Evolutionary conservation across 2,329 filamentous ascomycete species (phyloP), one percentile per base, ranked within the genome.

Genomic region (Raffaelea deltoideospora): DNA sequence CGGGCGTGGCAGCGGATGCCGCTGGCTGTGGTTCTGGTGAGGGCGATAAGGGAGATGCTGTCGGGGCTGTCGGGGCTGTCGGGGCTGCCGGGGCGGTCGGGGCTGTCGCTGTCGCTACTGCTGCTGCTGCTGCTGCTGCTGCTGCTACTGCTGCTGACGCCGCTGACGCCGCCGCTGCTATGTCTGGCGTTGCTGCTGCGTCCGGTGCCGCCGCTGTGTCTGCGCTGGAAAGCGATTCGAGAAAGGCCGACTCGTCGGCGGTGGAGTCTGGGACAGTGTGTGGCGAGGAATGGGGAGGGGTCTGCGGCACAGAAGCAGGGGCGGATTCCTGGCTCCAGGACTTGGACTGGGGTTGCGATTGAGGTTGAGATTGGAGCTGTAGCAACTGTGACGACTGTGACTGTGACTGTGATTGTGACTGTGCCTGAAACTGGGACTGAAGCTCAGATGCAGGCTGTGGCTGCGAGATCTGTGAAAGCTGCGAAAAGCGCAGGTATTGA

Each of bases 251-350:
- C n/a, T n/a, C n/a, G n/a, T n/a, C n/a, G n/a, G n/a, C n/a, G n/a
- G n/a, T n/a, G n/a, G 42, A 44, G 34, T 43, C 42, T n/a, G 41
- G 41, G n/a, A 46, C 41, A 5, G 39, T 41, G 17, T 5, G 33
- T 1, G 27, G 33, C 10, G 40, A 37, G n/a, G n/a, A 10, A 3
- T 1, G 33, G 13, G 18, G 22, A 19, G 11, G 5, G 11, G 19
- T 9, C 29, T 31, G 29, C 17, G 29, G 8, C 14, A 10, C 13
- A n/a, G 27, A 11, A 14, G 27, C 27, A 29, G 14, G 13, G 27
- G 27, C 27, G 28, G 28, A 31, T 31, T 11, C 10, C n/a, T n/a
- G n/a, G n/a, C n/a, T n/a, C n/a, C n/a, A n/a, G n/a, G n/a, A n/a
- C n/a, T n/a, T n/a, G n/a, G n/a, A n/a, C 11, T 27, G 20, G 8